Base-by-base conservation (phyloP, 768 basidiomycete species). In the Tephrocybe sp. region DNA sequence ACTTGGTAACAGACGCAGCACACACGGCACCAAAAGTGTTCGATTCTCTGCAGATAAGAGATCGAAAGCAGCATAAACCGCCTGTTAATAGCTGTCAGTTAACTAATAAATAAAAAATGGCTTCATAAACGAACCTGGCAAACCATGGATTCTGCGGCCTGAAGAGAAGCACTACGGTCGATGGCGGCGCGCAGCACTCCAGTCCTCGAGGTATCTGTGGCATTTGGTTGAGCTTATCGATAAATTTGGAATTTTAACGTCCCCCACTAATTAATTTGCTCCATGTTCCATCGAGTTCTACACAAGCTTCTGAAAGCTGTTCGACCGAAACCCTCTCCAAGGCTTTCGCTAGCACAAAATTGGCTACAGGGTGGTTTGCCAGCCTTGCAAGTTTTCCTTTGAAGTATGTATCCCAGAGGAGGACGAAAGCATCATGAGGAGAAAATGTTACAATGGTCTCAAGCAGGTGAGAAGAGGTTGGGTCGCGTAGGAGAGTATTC, bases 321-420 rank as follows among this genome's bases (percentile, higher is more conserved):
- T 69, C 67, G 15, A 67, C 71, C n/a, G 78, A 71, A 11, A 84
- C 64, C 38, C 90, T 74, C 42, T 82, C 81, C 22, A 95, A 56
- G 0, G 86, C 89, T 64, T 84, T 87, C 0, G 94, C 87, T 4
- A 94, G 75, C 18, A 98, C 94, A 59, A 93, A 99, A 62, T 98
- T 99, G 11, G 91, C 93, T 2, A 95, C 89, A 2, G 95, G 92
- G 66, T 99, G 96, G 16, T 78, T 72, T 15, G 88, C 84, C 24
- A 97, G 72, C 49, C 86, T 79, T 3, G 77, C 67, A 30, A 97
- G 71, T 54, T 85, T 84, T n/a, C 83, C 83, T 36, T 70, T 65
- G 63, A 98, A 87, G 68, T 97, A 95, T 0, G 78, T 77, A 2
- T 69, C 60, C 96, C 96, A 98, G 5, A 97, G 60, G 0, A 74